Evolutionary conservation across 192 early-diverging fungal species (phyloP), one percentile per base, ranked within the genome.

Genomic region (Mortierella hygrophila): DNA sequence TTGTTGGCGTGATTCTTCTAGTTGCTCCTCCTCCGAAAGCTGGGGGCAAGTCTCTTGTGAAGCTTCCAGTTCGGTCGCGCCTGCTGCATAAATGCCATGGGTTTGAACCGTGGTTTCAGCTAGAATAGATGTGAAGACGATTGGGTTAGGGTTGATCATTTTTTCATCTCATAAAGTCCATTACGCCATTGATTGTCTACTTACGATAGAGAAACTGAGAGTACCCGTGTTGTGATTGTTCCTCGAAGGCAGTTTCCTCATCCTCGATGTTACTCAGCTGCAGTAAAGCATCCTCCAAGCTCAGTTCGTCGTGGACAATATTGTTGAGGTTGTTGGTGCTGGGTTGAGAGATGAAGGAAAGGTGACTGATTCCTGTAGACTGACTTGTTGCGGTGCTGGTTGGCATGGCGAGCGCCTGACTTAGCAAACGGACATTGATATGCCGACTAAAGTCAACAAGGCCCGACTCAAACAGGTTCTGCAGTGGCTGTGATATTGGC

Each of bases 391-490:
- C 46, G 37, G 37, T 44, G 16, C 15, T 46, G 26, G 18, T 41
- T 20, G 57, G 42, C 23, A 29, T 41, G 3, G 57, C 13, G n/a
- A 82, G 44, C 4, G 75, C 69, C 49, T 60, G 49, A 37, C 65
- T 72, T 9, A 82, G 55, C 4, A 69, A 72, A 13, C 57, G 81
- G 4, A 82, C 57, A 73, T 82, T 70, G 42, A 82, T 72, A 35
- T 82, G 75, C 26, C 63, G 81, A 63, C 70, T 72, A 68, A 82
- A 82, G 44, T 82, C 75, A 4, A 82, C 81, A 20, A 82, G 11
- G 4, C 81, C 81, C 4, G 70, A 82, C 26, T 77, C 75, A 18
- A 82, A 73, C 0, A 82, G 60, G 57, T 82, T 70, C n/a, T 82
- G 75, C n/a, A 82, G 41, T 2, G 81, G 75, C 20, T 70, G 81